A percentile compares a stretch with the other conserved stretches of the same genome.
Conservation (phyloP, 2,329 filamentous ascomycete genomes). For the Fusarium buharicum region DNA sequence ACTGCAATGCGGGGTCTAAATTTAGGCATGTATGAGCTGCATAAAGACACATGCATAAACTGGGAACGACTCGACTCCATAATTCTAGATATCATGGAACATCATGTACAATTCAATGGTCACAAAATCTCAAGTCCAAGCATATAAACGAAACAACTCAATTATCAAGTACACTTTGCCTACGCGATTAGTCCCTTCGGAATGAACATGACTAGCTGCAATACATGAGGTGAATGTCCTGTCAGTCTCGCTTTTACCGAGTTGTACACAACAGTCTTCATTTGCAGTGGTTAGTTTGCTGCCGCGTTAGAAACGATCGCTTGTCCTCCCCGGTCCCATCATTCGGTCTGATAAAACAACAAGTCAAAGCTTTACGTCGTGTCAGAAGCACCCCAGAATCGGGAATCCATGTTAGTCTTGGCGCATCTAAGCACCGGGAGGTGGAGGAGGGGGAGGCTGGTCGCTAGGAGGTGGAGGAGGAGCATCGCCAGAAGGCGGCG, state of each 20-base stretch:
- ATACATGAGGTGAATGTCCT: conserved; percentile 12
- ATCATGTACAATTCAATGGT: neutral
- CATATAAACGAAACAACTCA: conserved; percentile 29
- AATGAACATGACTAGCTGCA: conserved; percentile 25
- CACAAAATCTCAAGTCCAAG: neutral
- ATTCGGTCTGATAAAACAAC: conserved; percentile 3
- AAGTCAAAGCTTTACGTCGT: conserved; percentile 10
- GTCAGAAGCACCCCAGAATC: conserved; percentile 15
- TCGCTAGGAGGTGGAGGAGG: conserved; percentile 72
- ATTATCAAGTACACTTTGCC: conserved; percentile 40
- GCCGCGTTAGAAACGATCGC: conserved; percentile 30
- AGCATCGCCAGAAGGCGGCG: conserved; percentile 64
- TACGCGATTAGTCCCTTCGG: conserved; percentile 44
- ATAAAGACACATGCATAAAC: conserved; percentile 32
- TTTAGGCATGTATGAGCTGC: conserved; percentile 36
- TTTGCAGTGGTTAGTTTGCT: conserved; percentile 36
- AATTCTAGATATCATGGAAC: too few relatives aligned
- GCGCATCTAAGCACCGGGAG: conserved; percentile 59
- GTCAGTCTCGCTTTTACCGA: conserved; percentile 16
- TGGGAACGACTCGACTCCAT: neutral
- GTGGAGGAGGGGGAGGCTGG: conserved; percentile 73
- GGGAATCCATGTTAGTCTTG: conserved; percentile 21
- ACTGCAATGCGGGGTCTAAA: conserved; percentile 33
- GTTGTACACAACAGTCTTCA: conserved; percentile 18
- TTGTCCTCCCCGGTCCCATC: conserved; percentile 6